Evolutionary conservation across 2,329 filamentous ascomycete genomes (phyloP), one percentile per base, ranked within the genome.

Genomic region (Trichoderma sp.): DNA sequence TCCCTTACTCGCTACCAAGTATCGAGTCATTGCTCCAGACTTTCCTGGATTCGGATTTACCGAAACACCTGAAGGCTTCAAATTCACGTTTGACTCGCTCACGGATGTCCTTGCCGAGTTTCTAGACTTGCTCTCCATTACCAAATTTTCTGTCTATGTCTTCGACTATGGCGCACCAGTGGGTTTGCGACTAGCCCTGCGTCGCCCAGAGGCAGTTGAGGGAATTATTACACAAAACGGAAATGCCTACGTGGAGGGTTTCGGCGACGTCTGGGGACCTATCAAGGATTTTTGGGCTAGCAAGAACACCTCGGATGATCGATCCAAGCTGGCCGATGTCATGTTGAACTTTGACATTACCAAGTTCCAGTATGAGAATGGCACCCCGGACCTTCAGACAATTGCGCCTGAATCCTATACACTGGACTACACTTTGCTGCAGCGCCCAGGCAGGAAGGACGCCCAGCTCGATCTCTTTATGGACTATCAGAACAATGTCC

Each of bases 361-460:
- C 5, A 69, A 69, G n/a, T 69, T 69, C 43, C 66, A 69, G 5
- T 69, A 69, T 4, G 66, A 69, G 26, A 69, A 69, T 69, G 66
- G 66, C 36, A 69, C 66, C 15, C 66, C 56, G 0, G 12, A 61
- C 14, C 7, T 61, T 3, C 39, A 57, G 32, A 69, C n/a, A 12
- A 61, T 69, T 18, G 66, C 66, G 15, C 66, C 66, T 3, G 66
- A 69, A 15, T 34, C 66, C 2, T 69, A 69, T 26, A 69, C 66
- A 7, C 39, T 69, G 12, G 66, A 69, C 24, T 61, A 60, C 39
- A 6, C 66, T 30, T n/a, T 69, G 28, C n/a, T 69, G n/a, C 66
- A 69, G 28, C 66, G 56, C 26, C 66, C 66, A 3, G 66, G 66
- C 12, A 69, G 66, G 21, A 47, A n/a, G 58, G 66, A 69, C n/a